phyloP scores from a whole-genome alignment of 75 land plant genomes.

The Pinus taeda region DNA sequence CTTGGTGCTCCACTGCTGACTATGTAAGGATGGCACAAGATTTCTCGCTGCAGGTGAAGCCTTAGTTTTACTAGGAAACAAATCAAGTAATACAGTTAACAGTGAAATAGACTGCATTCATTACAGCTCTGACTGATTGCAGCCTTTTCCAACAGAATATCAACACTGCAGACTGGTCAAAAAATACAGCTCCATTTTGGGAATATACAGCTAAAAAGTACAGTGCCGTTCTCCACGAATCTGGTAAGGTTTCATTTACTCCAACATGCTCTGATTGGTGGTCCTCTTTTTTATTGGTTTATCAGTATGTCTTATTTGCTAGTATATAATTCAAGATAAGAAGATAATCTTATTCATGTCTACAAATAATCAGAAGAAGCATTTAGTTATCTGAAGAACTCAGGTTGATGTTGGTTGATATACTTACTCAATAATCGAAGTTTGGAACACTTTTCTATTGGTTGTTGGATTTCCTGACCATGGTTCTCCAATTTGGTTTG shows the following conservation, averaged over 20 bases:
- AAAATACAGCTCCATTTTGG: conserved; percentile 93
- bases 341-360: not conserved
- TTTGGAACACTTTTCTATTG: no score
- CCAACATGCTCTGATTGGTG: not conserved
- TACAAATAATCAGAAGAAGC: no score
- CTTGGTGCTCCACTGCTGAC: conserved; percentile 90
- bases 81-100: no score
- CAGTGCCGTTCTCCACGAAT: not conserved
- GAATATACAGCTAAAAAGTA: no score
- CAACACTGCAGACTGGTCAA: conserved; percentile 84
- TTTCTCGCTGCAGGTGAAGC: conserved; percentile 59
- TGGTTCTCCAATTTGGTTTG: not conserved
- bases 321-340: not conserved
- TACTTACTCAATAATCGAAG: no score
- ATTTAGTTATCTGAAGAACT: no score
- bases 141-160: conserved; percentile 59
- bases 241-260: conserved; percentile 36
- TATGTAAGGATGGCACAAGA: conserved; percentile 70
- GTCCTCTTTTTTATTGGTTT: not conserved
- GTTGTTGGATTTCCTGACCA: no score
- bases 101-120: no score
- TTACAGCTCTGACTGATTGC: not conserved
- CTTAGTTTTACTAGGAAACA: no score
- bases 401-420: no score
- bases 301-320: no score